phyloP scores from a whole-genome alignment of 306 rosid species.

The Lathyrus tuberosus region DNA sequence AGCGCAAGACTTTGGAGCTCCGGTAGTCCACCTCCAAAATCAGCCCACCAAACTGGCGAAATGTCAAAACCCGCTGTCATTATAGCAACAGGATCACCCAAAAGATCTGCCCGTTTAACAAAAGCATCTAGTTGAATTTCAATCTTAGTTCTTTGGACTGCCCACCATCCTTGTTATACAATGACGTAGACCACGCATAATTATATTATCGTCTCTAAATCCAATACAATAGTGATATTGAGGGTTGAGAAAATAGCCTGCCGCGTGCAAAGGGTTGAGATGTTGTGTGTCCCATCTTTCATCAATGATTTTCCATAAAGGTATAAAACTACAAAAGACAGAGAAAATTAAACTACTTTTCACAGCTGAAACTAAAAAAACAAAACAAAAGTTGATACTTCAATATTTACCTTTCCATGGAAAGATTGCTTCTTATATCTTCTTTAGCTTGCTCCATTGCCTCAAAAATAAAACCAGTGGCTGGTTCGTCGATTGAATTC shows the following conservation, averaged over 20 bases:
- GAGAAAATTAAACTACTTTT: not conserved
- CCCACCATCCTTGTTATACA: not conserved
- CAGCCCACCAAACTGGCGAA: not conserved
- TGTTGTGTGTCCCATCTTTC: not conserved
- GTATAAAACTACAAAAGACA: not conserved
- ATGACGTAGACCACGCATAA: not conserved
- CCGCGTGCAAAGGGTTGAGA: not conserved
- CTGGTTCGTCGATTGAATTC: not conserved
- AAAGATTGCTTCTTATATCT: not conserved
- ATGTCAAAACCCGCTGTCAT: not conserved
- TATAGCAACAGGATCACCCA: not conserved
- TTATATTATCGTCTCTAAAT: not conserved
- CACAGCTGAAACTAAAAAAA: not conserved
- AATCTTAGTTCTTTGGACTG: not conserved
- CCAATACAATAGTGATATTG: not conserved
- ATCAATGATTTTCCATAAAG: not conserved
- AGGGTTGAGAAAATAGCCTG: not conserved
- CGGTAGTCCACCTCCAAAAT: not conserved
- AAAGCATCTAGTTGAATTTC: not conserved
- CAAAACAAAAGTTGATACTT: not conserved
- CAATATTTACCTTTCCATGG: not conserved
- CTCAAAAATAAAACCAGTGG: not conserved
- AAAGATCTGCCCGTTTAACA: not conserved
- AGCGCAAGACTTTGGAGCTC: not conserved
- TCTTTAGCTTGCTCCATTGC: constrained; percentile 2